Evolutionary conservation across 805 yeast genomes (phyloP).

Genomic region (Myxozyma vanderwaltii): DNA sequence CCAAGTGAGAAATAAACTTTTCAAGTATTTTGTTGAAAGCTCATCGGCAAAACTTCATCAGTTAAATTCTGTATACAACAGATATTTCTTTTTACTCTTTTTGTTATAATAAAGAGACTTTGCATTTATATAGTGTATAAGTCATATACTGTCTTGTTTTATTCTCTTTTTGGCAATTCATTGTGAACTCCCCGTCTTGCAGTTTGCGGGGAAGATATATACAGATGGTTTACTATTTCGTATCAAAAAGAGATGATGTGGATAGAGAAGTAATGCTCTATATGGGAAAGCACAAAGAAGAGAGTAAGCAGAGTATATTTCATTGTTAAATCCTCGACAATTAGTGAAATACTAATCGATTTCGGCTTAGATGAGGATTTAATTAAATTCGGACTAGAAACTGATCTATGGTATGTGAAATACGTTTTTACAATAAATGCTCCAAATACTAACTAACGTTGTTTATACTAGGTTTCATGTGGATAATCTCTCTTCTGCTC

Average conservation of each 20-base stretch:
- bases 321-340: too few relatives aligned
- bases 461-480: conserved; percentile 57
- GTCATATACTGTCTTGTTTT: too few relatives aligned
- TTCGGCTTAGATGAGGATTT: conserved; percentile 49
- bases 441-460: not conserved
- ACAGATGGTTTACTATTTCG: conserved; percentile 52
- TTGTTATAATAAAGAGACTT: too few relatives aligned
- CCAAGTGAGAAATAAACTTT: too few relatives aligned
- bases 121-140: too few relatives aligned
- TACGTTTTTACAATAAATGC: not conserved
- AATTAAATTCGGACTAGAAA: conserved; percentile 64
- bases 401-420: conserved; percentile 61
- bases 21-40: too few relatives aligned
- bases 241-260: conserved; percentile 44
- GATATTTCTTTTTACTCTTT: too few relatives aligned
- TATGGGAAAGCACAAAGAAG: conserved; percentile 76
- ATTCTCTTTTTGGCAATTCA: too few relatives aligned
- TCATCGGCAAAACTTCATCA: not conserved
- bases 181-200: too few relatives aligned
- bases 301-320: conserved; percentile 46
- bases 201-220: too few relatives aligned
- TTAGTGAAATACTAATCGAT: not conserved
- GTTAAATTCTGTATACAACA: not conserved
- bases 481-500: conserved; percentile 75
- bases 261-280: conserved; percentile 48